Evolutionary conservation across 306 rosid genomes (phyloP).

Genomic region (Cucurbita ficifolia): DNA sequence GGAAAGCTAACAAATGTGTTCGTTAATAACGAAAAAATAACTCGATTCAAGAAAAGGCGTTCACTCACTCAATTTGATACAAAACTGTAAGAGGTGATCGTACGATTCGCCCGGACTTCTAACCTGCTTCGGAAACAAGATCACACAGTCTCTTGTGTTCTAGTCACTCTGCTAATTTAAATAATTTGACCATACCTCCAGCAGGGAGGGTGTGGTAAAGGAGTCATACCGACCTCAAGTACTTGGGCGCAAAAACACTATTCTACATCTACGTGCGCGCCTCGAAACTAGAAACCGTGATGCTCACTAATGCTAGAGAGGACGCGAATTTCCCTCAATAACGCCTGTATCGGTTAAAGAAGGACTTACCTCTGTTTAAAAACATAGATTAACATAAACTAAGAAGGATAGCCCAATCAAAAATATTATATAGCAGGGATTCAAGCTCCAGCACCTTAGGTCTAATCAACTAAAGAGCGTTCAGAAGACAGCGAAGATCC

Average conservation of each 20-base stretch:
- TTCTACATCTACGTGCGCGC: background rate
- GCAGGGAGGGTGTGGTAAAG: background rate
- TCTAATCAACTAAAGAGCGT: background rate
- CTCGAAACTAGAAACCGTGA: background rate
- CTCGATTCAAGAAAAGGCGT: background rate
- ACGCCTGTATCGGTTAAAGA: background rate
- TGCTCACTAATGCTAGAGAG: background rate
- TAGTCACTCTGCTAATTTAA: background rate
- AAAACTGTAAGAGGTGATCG: background rate
- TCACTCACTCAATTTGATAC: background rate
- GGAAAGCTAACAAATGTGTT: background rate
- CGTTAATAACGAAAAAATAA: background rate
- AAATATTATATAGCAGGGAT: background rate
- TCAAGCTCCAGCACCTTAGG: background rate
- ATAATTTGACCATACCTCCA: background rate
- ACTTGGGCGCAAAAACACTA: background rate
- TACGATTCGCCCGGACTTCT: no score
- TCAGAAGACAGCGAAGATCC: background rate
- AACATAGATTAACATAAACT: background rate
- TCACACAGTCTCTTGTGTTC: background rate
- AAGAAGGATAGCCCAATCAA: background rate
- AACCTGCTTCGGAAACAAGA: background rate
- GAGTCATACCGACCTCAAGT: background rate
- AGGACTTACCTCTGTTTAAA: background rate
- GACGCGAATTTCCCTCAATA: background rate